A percentile compares a stretch with the other conserved stretches of the same genome.
These are phyloP conservation scores for Fistulifera pelliculosa DNA, from an alignment of 108 stramenopile species.

Conservation along the genomic window DNA sequence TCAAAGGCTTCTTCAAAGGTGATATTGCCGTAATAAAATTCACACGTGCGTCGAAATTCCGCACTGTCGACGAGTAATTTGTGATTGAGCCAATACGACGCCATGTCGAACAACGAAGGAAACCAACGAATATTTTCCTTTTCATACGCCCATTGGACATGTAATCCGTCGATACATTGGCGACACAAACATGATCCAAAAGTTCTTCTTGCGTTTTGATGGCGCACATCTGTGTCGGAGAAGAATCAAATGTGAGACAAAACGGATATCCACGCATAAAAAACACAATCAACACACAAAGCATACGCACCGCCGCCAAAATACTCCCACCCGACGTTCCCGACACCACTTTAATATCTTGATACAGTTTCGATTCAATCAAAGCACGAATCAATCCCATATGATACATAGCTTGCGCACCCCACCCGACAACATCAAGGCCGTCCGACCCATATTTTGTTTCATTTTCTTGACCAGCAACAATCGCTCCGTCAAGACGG, in stretches of 20 bases:
- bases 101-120: conserved; percentile 70
- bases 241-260: no score
- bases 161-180: conserved; percentile 78
- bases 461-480: conserved; percentile 70
- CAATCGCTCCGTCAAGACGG: conserved; percentile 41
- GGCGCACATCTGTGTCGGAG: conserved; percentile 51
- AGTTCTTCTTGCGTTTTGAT: conserved; percentile 71
- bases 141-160: conserved; percentile 45
- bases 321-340: conserved; percentile 88
- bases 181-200: conserved; percentile 63
- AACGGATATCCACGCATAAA: no score
- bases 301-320: conserved; percentile 55
- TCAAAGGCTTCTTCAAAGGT: conserved; percentile 93
- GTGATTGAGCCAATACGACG: conserved; percentile 62
- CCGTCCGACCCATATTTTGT: conserved; percentile 84
- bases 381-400: conserved; percentile 81
- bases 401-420: conserved; percentile 92
- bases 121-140: conserved; percentile 88
- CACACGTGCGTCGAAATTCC: conserved; percentile 63
- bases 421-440: conserved; percentile 89
- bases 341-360: conserved; percentile 77
- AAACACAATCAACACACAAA: no score
- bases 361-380: conserved; percentile 64
- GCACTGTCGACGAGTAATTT: conserved; percentile 69
- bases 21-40: conserved; percentile 77